Base-by-base conservation (phyloP, 257 asterid species). In the Buddleja alternifolia region DNA sequence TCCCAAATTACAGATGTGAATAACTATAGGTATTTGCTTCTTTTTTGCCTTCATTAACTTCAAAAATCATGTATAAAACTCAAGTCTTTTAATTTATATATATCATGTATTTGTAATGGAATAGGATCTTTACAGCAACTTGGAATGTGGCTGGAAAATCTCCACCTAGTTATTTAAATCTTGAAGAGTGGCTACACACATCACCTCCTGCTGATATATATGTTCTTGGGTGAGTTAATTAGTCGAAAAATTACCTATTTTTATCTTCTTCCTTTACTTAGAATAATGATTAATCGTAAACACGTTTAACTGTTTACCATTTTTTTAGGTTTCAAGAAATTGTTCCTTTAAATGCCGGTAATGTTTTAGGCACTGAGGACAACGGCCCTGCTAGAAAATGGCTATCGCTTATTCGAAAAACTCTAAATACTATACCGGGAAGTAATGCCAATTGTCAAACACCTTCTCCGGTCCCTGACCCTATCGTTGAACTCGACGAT, bases 61-160 rank as follows among this genome's bases (percentile, higher is more conserved):
- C 32, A 29, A 2, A 29, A 29, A 2, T 5, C 34, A 29, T 53
- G 8, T 24, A 10, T 15, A 14, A 68, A 40, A 67, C n/a, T 29
- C 23, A 64, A 17, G 69, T 25, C 40, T 29, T n/a, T 61, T 52
- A 48, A 36, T 19, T 3, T 15, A 24, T n/a, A 57, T 5, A 41
- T 47, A 41, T 47, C 10, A 3, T 42, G 1, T 50, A 9, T 61
- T 54, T 64, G 19, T 39, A 16, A 40, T 55, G 76, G 53, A 34
- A 61, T 48, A 94, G 99, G 75, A 53, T 94, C 50, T 94, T 94
- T 81, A 95, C 85, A 70, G 96, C 97, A 10, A 94, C 99, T 25
- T 94, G 99, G 99, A 94, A 94, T 82, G 99, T 94, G 60, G 99
- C 90, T 41, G 99, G 99, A 21, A 94, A 89, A 81, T 94, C 98